Percentiles rank a stretch among this genome's conserved stretches.
Evolutionary conservation across 2,329 filamentous ascomycete species (phyloP).

Genomic region (Waltergamsia citrina): DNA sequence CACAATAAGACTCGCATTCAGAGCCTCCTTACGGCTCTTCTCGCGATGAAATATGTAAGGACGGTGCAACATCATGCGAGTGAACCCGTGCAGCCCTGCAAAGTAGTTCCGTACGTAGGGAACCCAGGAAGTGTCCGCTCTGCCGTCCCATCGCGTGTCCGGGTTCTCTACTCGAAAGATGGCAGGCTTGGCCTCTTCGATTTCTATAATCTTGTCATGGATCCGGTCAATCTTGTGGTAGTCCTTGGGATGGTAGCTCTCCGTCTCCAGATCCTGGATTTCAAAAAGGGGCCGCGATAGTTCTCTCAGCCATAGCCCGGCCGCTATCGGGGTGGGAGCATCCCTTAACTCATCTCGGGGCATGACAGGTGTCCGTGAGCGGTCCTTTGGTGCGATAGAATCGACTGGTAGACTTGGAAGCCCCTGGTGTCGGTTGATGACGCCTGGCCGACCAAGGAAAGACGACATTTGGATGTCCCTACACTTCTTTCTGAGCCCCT

Average conservation of each 20-base stretch:
- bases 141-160: constrained; percentile 45
- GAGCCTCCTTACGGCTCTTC: constrained; percentile 42
- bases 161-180: constrained; percentile 45
- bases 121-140: constrained; percentile 45
- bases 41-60: constrained; percentile 52
- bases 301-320: constrained; percentile 39
- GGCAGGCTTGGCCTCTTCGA: constrained; percentile 39
- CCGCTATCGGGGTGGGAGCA: constrained; percentile 47
- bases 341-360: constrained; percentile 35
- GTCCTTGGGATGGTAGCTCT: constrained; percentile 44
- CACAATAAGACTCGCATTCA: constrained; percentile 45
- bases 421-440: constrained; percentile 37
- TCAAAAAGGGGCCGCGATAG: constrained; percentile 38
- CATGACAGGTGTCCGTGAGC: constrained; percentile 35
- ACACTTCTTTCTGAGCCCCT: constrained; percentile 6
- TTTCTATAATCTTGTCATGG: constrained; percentile 37
- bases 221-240: constrained; percentile 43
- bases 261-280: constrained; percentile 45
- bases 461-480: constrained; percentile 47
- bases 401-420: constrained; percentile 44
- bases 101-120: constrained; percentile 31
- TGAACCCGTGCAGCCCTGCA: constrained; percentile 40
- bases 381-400: constrained; percentile 34
- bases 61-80: constrained; percentile 49
- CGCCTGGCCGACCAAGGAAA: constrained; percentile 45